Conservation (phyloP, 495 filamentous ascomycete species). For the Penicillium pulvis region DNA sequence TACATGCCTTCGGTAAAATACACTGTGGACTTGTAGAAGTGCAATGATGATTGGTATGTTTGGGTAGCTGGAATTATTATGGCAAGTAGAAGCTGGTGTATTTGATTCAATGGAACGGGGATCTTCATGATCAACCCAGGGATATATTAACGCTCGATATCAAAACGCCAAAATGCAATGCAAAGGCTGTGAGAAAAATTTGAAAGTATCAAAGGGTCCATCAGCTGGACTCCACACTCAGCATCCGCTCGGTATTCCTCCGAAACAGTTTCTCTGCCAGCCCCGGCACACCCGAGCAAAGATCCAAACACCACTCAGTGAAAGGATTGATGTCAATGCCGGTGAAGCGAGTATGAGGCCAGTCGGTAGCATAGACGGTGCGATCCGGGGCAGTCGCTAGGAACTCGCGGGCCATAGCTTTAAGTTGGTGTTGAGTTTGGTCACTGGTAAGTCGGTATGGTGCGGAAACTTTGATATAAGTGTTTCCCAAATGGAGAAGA, state of each 20-base stretch:
- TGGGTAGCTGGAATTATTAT: not conserved
- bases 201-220: not conserved
- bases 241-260: conserved; percentile 47
- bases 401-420: conserved; percentile 42
- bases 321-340: conserved; percentile 47
- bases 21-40: not conserved
- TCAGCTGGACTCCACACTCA: conserved; percentile 16
- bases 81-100: not conserved
- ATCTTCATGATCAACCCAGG: conserved; percentile 3
- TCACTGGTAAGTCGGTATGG: conserved; percentile 51
- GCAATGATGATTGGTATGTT: not conserved
- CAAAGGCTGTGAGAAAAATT: not conserved
- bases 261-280: conserved; percentile 48
- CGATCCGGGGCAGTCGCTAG: conserved; percentile 36
- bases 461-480: conserved; percentile 54
- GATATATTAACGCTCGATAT: conserved; percentile 18
- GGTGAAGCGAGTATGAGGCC: conserved; percentile 55
- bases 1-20: not conserved
- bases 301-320: conserved; percentile 43
- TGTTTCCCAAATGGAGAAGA: conserved; percentile 38
- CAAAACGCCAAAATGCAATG: conserved; percentile 17
- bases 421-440: conserved; percentile 34
- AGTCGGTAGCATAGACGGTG: conserved; percentile 55
- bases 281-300: conserved; percentile 39
- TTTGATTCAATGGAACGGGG: not conserved